Conservation (phyloP, 2,329 filamentous ascomycete species). For the Anthostomella pinea region DNA sequence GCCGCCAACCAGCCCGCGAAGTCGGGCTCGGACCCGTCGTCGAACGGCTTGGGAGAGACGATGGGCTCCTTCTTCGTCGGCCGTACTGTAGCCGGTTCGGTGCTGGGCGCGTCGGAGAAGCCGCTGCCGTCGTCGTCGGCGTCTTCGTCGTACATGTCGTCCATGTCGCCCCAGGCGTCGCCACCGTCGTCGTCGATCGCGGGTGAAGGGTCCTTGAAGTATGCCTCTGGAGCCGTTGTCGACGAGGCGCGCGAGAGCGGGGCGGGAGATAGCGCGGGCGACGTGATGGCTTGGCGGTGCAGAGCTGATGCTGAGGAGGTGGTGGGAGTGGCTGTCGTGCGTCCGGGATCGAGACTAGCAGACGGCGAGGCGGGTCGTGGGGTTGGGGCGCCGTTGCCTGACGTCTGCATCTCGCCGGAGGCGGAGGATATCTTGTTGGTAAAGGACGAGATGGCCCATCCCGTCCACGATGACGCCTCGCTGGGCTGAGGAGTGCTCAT, state of each 20-base stretch:
- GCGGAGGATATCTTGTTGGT: slow-evolving; percentile 88
- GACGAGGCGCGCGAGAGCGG: slow-evolving; percentile 48
- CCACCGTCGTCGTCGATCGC: slow-evolving; percentile 57
- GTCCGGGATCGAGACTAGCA: slow-evolving; percentile 4
- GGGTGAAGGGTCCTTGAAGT: slow-evolving; percentile 40
- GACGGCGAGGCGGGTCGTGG: slow-evolving; percentile 38
- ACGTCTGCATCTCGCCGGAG: slow-evolving; percentile 77
- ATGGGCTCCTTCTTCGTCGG: slow-evolving; percentile 34
- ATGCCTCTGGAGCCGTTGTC: slow-evolving; percentile 40
- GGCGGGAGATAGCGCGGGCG: slow-evolving; percentile 41
- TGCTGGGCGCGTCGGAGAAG: slow-evolving; percentile 38
- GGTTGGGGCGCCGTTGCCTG: slow-evolving; percentile 43
- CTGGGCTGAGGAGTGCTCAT: slow-evolving; percentile 73
- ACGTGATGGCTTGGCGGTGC: slow-evolving; percentile 58
- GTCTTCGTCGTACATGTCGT: slow-evolving; percentile 46
- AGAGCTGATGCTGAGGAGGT: slow-evolving; percentile 56
- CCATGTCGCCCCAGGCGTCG: slow-evolving; percentile 75
- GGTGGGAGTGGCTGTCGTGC: slow-evolving; percentile 23
- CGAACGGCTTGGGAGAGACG: slow-evolving; percentile 53
- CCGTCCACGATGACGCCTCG: slow-evolving; percentile 72
- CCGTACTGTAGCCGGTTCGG: slow-evolving; percentile 2
- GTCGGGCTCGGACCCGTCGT: slow-evolving; percentile 86
- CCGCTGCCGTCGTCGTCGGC: slow-evolving; percentile 40
- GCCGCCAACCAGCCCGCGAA: slow-evolving; percentile 94
- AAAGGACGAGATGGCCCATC: slow-evolving; percentile 98